phyloP scores from a whole-genome alignment of 2,329 filamentous ascomycete genomes.

The Huntiella decipiens region DNA sequence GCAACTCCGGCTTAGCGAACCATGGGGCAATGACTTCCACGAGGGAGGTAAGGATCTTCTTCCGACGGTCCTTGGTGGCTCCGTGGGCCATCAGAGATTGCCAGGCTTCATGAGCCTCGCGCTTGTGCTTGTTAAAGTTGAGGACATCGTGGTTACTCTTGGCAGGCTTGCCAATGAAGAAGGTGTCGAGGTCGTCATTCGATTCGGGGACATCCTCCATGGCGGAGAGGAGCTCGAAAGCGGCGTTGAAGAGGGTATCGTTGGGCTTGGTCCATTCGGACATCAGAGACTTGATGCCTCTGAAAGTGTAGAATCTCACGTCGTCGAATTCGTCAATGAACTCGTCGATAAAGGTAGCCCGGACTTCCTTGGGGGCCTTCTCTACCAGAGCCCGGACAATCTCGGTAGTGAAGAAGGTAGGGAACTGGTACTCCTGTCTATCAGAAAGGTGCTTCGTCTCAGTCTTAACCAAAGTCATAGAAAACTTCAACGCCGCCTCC shows the following conservation, averaged over 20 bases:
- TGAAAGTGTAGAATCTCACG: conserved; percentile 65
- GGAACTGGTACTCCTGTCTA: conserved; percentile 49
- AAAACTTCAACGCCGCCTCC: conserved; percentile 52
- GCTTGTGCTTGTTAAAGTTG: conserved; percentile 53
- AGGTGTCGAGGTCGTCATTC: conserved; percentile 46
- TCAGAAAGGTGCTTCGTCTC: conserved; percentile 46
- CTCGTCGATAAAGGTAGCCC: conserved; percentile 56
- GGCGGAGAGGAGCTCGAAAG: conserved; percentile 42
- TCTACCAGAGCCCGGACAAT: conserved; percentile 35
- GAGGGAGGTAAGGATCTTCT: conserved; percentile 56
- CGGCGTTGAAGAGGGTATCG: conserved; percentile 28
- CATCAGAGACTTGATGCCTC: conserved; percentile 38
- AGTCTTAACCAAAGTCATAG: conserved; percentile 70
- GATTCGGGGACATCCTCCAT: conserved; percentile 54
- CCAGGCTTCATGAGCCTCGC: conserved; percentile 73
- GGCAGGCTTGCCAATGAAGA: conserved; percentile 44
- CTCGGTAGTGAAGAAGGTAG: conserved; percentile 16
- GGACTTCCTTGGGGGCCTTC: conserved; percentile 37
- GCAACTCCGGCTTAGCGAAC: conserved; percentile 71
- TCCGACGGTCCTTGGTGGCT: conserved; percentile 55
- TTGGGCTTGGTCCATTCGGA: conserved; percentile 15
- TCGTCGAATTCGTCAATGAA: conserved; percentile 70
- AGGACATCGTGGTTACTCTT: conserved; percentile 48
- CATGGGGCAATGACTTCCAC: conserved; percentile 67
- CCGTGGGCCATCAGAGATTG: conserved; percentile 51